A percentile compares a stretch with the other conserved stretches of the same genome.
Conservation (phyloP, 306 rosid genomes). For the Acmispon strigosus region DNA sequence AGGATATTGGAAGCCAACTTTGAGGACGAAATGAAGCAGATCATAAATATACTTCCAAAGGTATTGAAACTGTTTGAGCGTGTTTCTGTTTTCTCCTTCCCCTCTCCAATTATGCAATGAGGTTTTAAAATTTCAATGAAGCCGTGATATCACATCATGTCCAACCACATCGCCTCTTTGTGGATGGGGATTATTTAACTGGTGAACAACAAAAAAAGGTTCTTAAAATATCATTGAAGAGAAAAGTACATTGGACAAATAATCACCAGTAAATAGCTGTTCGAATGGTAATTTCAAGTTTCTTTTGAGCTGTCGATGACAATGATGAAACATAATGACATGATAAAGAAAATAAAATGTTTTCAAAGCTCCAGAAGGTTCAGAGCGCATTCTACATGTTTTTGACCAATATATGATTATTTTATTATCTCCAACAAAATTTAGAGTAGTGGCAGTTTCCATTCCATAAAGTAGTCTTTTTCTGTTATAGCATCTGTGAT, state of each 20-base stretch:
- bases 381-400: background rate
- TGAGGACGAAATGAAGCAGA: constrained; percentile 97
- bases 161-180: background rate
- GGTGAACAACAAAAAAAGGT: background rate
- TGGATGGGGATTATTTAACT: background rate
- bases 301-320: background rate
- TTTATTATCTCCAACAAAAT: background rate
- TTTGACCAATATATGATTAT: background rate
- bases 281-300: background rate
- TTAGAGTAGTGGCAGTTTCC: background rate
- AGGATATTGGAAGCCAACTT: constrained; percentile 91
- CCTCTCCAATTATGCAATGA: background rate
- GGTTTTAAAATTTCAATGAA: background rate
- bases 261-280: background rate
- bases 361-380: background rate
- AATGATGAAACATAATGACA: background rate
- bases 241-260: background rate
- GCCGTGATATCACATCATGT: background rate
- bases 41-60: constrained; percentile 72
- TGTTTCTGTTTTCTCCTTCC: background rate
- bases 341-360: background rate
- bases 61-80: constrained; percentile 29
- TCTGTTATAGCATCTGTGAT: background rate
- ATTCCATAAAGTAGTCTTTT: background rate
- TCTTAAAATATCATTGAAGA: background rate